Evolutionary conservation across 106 monocot species (phyloP).

Genomic region (Platanthera zijinensis): DNA sequence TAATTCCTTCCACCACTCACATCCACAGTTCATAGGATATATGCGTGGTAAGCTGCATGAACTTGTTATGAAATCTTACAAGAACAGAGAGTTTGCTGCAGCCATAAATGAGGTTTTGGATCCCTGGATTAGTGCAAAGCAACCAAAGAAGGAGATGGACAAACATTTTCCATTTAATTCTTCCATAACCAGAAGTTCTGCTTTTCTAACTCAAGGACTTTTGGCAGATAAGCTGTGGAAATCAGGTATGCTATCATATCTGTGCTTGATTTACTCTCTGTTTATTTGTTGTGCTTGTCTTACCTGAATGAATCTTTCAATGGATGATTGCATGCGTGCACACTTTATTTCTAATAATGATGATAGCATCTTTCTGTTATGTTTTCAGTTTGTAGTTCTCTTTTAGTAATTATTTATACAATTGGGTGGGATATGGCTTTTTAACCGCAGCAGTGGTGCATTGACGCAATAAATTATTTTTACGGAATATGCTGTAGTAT

Average conservation of each 20-base stretch:
- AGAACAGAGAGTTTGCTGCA: conserved; percentile 89
- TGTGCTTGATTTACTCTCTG: background rate
- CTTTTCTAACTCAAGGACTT: conserved; percentile 37
- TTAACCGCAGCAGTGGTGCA: background rate
- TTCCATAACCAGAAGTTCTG: conserved; percentile 54
- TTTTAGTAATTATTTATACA: background rate
- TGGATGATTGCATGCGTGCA: too few relatives aligned
- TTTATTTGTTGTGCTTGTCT: background rate
- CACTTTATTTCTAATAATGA: background rate
- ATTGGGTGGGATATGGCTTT: background rate
- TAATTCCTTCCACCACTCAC: conserved; percentile 38
- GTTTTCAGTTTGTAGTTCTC: background rate
- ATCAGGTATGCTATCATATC: conserved; percentile 38
- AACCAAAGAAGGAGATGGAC: conserved; percentile 78
- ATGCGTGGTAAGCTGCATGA: conserved; percentile 88
- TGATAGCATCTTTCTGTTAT: background rate
- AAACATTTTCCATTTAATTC: conserved; percentile 64
- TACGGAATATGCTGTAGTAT: background rate
- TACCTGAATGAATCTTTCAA: too few relatives aligned
- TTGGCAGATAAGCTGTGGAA: conserved; percentile 50
- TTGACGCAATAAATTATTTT: background rate
- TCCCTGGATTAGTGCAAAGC: conserved; percentile 83
- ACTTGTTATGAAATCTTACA: conserved; percentile 95
- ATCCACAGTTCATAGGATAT: conserved; percentile 93
- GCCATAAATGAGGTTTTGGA: conserved; percentile 94